These are phyloP conservation scores for Yamadazyma philogaea DNA, from an alignment of 805 yeast species.

Conservation along the genomic window DNA sequence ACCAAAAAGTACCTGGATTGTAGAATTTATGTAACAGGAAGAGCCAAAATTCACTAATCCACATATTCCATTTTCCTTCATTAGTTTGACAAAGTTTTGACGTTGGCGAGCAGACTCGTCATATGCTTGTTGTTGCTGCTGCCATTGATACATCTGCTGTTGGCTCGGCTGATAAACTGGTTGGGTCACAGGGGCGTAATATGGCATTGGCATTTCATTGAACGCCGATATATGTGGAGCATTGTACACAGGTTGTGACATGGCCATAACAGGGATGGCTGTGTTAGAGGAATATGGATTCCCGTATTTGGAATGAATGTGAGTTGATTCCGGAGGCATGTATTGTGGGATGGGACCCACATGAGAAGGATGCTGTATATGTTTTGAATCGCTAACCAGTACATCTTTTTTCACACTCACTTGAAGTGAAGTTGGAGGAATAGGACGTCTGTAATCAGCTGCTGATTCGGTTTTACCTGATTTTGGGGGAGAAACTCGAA, in stretches of 20 bases:
- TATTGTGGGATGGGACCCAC: neutral
- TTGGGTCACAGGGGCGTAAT: neutral
- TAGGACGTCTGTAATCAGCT: neutral
- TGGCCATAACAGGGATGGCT: neutral
- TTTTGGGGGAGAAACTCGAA: neutral
- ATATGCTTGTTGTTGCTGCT: conserved; percentile 13
- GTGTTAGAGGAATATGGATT: neutral
- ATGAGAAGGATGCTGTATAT: neutral
- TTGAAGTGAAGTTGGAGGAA: neutral
- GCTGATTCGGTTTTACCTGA: conserved; percentile 3
- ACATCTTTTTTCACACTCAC: neutral
- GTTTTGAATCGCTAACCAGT: neutral
- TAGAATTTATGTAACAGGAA: conserved; percentile 74
- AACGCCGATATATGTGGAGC: neutral
- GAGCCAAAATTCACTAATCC: conserved; percentile 68
- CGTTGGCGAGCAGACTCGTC: conserved; percentile 8
- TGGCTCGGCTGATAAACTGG: conserved; percentile 9
- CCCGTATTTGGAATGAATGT: neutral
- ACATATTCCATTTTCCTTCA: conserved; percentile 49
- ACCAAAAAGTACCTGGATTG: conserved; percentile 68
- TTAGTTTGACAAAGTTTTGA: conserved; percentile 9
- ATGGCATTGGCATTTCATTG: neutral
- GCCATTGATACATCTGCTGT: conserved; percentile 28
- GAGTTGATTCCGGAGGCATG: neutral
- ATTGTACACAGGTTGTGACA: neutral